These are phyloP conservation scores for Scopulariopsis brevicaulis DNA, from an alignment of 2,329 filamentous ascomycete species.

Conservation along the genomic window DNA sequence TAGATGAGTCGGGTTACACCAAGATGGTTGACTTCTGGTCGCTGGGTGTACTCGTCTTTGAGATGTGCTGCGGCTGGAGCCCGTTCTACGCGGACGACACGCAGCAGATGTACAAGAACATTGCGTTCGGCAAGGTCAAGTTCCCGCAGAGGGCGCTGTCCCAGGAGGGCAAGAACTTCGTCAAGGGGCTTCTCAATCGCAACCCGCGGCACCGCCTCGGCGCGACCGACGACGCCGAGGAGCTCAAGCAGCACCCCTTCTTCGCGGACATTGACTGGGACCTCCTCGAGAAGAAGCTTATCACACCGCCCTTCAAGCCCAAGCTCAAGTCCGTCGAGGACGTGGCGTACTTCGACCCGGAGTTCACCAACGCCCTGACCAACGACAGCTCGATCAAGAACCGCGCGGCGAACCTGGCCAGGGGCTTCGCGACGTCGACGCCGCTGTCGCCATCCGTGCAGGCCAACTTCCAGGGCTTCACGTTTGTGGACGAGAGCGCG, in stretches of 20 bases:
- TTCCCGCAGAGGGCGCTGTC: constrained; percentile 93
- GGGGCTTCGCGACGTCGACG: constrained; percentile 79
- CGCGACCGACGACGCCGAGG: constrained; percentile 81
- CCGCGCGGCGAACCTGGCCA: constrained; percentile 74
- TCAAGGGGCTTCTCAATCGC: constrained; percentile 92
- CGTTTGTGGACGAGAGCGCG: constrained; percentile 95
- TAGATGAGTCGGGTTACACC: constrained; percentile 95
- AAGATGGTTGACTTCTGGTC: constrained; percentile 99
- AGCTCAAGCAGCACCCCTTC: constrained; percentile 89
- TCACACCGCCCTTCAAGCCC: constrained; percentile 94
- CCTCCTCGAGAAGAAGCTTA: constrained; percentile 75
- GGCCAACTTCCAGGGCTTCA: constrained; percentile 97
- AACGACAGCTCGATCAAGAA: constrained; percentile 83
- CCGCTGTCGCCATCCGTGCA: constrained; percentile 92
- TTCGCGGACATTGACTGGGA: constrained; percentile 93
- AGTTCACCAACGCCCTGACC: constrained; percentile 91
- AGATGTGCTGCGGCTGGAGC: constrained; percentile 99
- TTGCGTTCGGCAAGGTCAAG: constrained; percentile 94
- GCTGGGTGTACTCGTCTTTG: constrained; percentile 90
- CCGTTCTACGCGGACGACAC: constrained; percentile 98
- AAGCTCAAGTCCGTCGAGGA: constrained; percentile 93
- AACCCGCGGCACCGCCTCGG: constrained; percentile 94
- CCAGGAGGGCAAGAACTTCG: constrained; percentile 91
- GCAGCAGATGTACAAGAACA: constrained; percentile 99
- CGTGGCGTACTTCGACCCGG: constrained; percentile 95